Conservation (phyloP, 2,329 filamentous ascomycete genomes). For the Cryphonectria carpinicola region DNA sequence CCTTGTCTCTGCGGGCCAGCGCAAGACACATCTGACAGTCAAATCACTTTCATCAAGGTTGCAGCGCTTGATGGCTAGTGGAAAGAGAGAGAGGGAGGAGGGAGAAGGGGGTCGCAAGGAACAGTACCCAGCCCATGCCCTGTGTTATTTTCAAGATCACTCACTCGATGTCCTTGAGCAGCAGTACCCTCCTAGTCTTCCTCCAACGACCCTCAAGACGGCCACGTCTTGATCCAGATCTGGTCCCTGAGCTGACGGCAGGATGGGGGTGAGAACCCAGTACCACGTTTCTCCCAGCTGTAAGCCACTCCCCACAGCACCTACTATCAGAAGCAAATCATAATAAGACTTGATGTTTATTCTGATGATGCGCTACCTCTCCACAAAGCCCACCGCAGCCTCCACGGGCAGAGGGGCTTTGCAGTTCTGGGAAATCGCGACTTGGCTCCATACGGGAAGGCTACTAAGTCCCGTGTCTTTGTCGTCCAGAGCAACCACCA, state of each 20-base stretch:
- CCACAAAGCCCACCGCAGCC: neutral
- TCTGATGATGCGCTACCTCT: neutral
- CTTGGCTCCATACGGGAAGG: neutral
- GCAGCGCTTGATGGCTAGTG: neutral
- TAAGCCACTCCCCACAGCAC: neutral
- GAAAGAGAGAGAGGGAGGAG: too few species aligned
- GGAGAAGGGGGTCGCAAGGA: neutral
- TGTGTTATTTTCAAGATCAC: neutral
- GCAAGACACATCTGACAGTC: conserved; percentile 2
- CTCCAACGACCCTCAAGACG: neutral
- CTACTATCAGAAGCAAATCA: neutral
- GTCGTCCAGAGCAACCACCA: neutral
- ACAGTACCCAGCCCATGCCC: neutral
- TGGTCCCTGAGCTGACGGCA: neutral
- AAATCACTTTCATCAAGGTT: neutral
- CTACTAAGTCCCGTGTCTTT: conserved; percentile 6
- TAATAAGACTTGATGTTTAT: neutral
- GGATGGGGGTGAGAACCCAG: neutral
- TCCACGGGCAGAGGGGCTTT: neutral
- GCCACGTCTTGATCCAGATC: neutral
- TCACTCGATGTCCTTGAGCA: neutral
- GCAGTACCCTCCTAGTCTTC: neutral
- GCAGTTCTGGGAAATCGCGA: neutral
- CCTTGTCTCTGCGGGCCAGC: neutral
- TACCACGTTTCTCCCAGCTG: neutral